These are phyloP conservation scores for Kazachstania africana DNA, from an alignment of 805 yeast species.

Conservation along the genomic window DNA sequence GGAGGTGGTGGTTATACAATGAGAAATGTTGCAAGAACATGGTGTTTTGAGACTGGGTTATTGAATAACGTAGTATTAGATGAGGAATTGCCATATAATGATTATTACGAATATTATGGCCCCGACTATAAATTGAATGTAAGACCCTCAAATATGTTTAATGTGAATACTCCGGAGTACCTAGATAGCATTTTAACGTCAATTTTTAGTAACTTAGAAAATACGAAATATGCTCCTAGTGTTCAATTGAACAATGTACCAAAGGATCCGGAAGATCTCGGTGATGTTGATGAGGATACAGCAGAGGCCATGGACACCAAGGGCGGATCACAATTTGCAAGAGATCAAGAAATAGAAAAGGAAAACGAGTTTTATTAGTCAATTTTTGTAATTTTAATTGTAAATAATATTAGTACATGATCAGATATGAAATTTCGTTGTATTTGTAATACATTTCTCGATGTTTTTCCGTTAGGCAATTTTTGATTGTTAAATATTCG, in stretches of 20 bases:
- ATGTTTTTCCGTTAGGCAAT: no score
- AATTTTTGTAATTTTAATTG: neutral
- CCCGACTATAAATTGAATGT: constrained; percentile 95
- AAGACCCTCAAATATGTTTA: constrained; percentile 90
- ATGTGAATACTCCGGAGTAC: constrained; percentile 89
- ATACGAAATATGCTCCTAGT: constrained; percentile 94
- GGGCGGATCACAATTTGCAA: constrained; percentile 81
- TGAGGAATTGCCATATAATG: constrained; percentile 76
- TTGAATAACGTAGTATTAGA: constrained; percentile 59
- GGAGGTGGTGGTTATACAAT: constrained; percentile 99
- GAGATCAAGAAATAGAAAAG: constrained; percentile 62
- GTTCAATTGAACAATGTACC: constrained; percentile 90
- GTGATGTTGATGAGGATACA: constrained; percentile 79
- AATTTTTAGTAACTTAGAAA: constrained; percentile 66
- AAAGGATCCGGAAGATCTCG: constrained; percentile 73
- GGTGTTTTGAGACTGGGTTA: constrained; percentile 91
- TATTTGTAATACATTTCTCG: no score
- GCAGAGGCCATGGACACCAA: constrained; percentile 71
- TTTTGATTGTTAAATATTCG: no score
- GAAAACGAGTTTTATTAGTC: constrained; percentile 57
- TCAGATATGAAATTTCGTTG: no score
- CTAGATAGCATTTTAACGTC: constrained; percentile 72
- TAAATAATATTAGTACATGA: neutral
- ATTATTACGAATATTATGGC: constrained; percentile 93
- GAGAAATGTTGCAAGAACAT: constrained; percentile 82